Evolutionary conservation across 1,284 basidiomycete genomes (phyloP), one percentile per base, ranked within the genome.

Genomic region (Moesziomyces sp.): DNA sequence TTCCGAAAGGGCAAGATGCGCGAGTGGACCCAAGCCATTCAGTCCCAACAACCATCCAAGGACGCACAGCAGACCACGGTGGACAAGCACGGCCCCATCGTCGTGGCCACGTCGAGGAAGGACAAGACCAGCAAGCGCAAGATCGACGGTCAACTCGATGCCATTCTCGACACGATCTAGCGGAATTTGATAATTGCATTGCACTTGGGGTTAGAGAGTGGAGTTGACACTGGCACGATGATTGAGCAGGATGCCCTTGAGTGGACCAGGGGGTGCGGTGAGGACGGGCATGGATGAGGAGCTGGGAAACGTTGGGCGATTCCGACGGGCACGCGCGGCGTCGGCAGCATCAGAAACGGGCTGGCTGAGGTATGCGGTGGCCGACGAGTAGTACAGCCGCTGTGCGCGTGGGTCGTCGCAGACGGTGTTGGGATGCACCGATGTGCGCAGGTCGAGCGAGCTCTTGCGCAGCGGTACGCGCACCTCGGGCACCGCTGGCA

Each of bases 21-120:
- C 30, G 74, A 76, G 48, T 84, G 82, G 82, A 77, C 67, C 19
- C 63, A 68, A 24, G 67, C 54, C 0, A 50, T 64, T 3, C 40
- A 52, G 34, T 52, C 53, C 18, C 66, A 63, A 30, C 19, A 55
- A 45, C 35, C 18, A 28, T 18, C 14, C 13, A 40, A 34, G 1
- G 48, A 5, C 5, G 3, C 35, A 14, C 18, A 19, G 18, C 24
- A 6, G 23, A 26, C 19, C 9, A 28, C 19, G 7, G 47, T 40
- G 40, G 38, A 21, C n/a, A 46, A 9, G 13, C 49, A 55, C 9
- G 21, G n/a, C 53, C 51, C 58, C 11, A 30, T 65, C 19, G 48
- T 69, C 16, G 66, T 69, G 0, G 60, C 58, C 28, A 69, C 66
- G 0, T 56, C 52, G 43, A 45, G 62, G 46, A 40, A 30, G 10